Percentiles rank a stretch among this genome's conserved stretches.
phyloP scores from a whole-genome alignment of 2,329 filamentous ascomycete genomes.

The Lachnellula suecica region DNA sequence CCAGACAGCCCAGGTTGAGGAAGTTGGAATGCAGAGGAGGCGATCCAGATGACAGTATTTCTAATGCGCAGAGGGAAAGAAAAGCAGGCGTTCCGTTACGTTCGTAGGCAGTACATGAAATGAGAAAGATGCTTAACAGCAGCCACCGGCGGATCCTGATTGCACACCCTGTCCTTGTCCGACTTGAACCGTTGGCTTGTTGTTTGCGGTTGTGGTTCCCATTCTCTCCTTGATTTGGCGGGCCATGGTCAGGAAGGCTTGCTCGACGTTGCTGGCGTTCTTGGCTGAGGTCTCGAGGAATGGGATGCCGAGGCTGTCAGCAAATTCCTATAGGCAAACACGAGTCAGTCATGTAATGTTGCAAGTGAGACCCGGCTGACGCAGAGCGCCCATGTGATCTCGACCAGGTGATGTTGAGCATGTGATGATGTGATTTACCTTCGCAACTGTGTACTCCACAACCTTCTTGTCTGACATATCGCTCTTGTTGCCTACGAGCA shows the following conservation, averaged over 20 bases:
- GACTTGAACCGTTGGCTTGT: slow-evolving; percentile 97
- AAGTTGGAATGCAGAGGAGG: slow-evolving; percentile 28
- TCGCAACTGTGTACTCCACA: slow-evolving; percentile 98
- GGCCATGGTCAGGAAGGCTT: slow-evolving; percentile 99
- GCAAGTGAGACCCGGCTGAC: slow-evolving; percentile 5
- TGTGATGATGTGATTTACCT: slow-evolving; percentile 64
- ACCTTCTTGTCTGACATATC: slow-evolving; percentile 99
- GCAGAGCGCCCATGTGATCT: slow-evolving; percentile 14
- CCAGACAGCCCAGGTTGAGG: slow-evolving; percentile 12
- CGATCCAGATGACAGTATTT: slow-evolving; percentile 31
- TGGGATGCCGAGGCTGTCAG: slow-evolving; percentile 96
- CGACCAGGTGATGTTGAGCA: slow-evolving; percentile 24
- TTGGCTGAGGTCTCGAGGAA: slow-evolving; percentile 99
- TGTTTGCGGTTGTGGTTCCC: slow-evolving; percentile 92
- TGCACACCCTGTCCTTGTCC: slow-evolving; percentile 93
- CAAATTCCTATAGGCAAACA: slow-evolving; percentile 73
- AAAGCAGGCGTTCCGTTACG: slow-evolving; percentile 23
- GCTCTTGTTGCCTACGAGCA: slow-evolving; percentile 99
- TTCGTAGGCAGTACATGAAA: slow-evolving; percentile 17
- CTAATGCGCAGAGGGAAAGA: slow-evolving; percentile 31
- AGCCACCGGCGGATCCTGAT: slow-evolving; percentile 79
- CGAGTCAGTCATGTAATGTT: slow-evolving; percentile 17
- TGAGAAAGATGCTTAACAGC: slow-evolving; percentile 67
- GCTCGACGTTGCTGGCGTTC: slow-evolving; percentile 99
- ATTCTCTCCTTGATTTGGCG: slow-evolving; percentile 99